Percentiles rank a stretch among this genome's conserved stretches.
These are phyloP conservation scores for Mortierella sp. DNA, from an alignment of 371 early-diverging fungal species.

Conservation along the genomic window DNA sequence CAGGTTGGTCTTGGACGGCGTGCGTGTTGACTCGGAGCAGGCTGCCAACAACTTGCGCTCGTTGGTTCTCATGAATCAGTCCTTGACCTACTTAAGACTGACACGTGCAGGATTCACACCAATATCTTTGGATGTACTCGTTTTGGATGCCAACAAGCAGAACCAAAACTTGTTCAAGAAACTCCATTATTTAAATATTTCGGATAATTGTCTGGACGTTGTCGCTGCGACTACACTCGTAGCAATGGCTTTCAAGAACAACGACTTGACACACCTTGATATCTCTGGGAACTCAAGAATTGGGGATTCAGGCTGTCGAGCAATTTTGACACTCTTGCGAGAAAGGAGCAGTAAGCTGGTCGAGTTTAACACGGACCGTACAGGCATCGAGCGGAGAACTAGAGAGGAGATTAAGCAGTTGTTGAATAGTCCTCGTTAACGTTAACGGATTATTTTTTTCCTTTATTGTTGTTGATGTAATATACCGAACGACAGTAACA, in stretches of 20 bases:
- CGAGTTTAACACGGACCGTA: conserved; percentile 12
- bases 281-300: conserved; percentile 15
- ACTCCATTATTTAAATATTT: background rate
- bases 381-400: conserved; percentile 11
- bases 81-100: background rate
- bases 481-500: too few relatives aligned
- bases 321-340: conserved; percentile 16
- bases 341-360: conserved; percentile 3
- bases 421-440: background rate
- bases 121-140: background rate
- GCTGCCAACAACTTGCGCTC: conserved; percentile 8
- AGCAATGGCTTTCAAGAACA: conserved; percentile 11
- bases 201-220: conserved; percentile 16
- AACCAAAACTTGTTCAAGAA: conserved; percentile 4
- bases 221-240: conserved; percentile 11
- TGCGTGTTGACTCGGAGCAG: conserved; percentile 12
- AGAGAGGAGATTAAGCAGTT: conserved; percentile 5
- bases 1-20: conserved; percentile 11
- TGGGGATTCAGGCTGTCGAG: conserved; percentile 13
- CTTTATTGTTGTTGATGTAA: background rate
- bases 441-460: background rate
- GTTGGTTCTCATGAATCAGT: background rate
- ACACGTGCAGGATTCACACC: background rate
- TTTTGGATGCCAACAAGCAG: conserved; percentile 1
- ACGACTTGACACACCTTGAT: conserved; percentile 12